Conservation (phyloP, 257 asterid genomes). For the Eucommia ulmoides region DNA sequence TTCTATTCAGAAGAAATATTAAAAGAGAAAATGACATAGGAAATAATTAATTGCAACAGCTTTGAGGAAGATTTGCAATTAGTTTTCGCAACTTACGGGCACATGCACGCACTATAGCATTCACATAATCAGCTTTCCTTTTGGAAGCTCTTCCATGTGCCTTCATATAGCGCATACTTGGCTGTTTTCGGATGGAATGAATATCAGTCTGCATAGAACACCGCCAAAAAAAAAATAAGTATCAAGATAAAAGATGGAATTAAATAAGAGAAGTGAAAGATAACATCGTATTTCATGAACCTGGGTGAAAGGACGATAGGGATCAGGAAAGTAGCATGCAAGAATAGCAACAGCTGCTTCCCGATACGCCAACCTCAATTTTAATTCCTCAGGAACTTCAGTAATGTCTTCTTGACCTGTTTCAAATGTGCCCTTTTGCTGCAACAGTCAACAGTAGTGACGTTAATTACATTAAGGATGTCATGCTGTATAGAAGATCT, state of each 20-base stretch:
- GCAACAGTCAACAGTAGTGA: slow-evolving; percentile 25
- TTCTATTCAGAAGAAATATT: no score
- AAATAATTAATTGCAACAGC: no score
- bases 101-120: slow-evolving; percentile 75
- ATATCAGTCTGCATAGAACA: slow-evolving; percentile 63
- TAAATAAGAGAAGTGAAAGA: not conserved
- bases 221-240: not conserved
- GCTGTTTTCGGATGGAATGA: slow-evolving; percentile 70
- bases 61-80: no score
- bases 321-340: slow-evolving; percentile 83
- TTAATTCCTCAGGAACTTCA: slow-evolving; percentile 91
- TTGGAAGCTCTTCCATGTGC: slow-evolving; percentile 68
- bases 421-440: slow-evolving; percentile 98
- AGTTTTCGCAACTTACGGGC: slow-evolving; percentile 99
- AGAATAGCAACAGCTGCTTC: slow-evolving; percentile 98
- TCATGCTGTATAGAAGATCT: slow-evolving; percentile 5
- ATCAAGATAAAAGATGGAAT: no score
- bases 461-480: slow-evolving; percentile 8
- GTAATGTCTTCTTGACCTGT: slow-evolving; percentile 94
- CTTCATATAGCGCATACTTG: slow-evolving; percentile 63
- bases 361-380: slow-evolving; percentile 84
- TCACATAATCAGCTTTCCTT: slow-evolving; percentile 75
- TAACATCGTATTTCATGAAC: slow-evolving; percentile 17
- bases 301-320: slow-evolving; percentile 57
- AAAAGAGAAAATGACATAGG: no score